Conservation (phyloP, 2,329 filamentous ascomycete genomes). For the Coniochaeta ligniaria region DNA sequence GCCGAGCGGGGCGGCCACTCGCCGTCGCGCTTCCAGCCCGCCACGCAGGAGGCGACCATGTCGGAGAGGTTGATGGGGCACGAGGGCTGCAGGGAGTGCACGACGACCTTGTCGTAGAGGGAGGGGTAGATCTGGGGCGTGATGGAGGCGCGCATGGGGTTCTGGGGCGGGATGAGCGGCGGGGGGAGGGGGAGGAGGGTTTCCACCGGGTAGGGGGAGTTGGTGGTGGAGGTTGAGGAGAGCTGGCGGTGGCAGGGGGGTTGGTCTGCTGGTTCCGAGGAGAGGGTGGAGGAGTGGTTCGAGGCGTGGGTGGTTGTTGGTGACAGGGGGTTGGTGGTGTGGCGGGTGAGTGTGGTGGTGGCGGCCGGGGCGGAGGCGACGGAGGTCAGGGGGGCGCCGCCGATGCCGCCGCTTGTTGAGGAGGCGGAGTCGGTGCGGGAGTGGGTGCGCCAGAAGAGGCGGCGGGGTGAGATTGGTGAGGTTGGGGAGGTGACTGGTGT, state of each 20-base stretch:
- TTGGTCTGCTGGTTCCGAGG: constrained; percentile 28
- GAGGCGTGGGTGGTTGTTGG: constrained; percentile 18
- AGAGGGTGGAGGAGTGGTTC: constrained; percentile 28
- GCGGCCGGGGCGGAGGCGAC: neutral
- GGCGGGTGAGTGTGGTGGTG: neutral
- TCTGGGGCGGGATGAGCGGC: constrained; percentile 64
- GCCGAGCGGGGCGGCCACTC: constrained; percentile 72
- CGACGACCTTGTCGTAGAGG: constrained; percentile 84
- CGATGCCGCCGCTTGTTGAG: constrained; percentile 6
- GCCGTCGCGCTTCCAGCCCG: constrained; percentile 87
- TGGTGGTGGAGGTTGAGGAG: constrained; percentile 7
- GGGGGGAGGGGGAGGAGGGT: constrained; percentile 65
- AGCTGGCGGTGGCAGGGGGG: constrained; percentile 10
- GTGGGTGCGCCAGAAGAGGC: constrained; percentile 41
- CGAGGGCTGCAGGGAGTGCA: constrained; percentile 71
- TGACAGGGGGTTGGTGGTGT: constrained; percentile 14
- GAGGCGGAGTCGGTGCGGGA: constrained; percentile 31
- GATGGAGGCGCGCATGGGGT: constrained; percentile 73
- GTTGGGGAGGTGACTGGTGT: constrained; percentile 17
- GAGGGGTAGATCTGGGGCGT: constrained; percentile 66
- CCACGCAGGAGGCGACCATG: constrained; percentile 72
- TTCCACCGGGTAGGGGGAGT: constrained; percentile 41
- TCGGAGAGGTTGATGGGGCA: constrained; percentile 84
- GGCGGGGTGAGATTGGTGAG: constrained; percentile 36
- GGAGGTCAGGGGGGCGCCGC: constrained; percentile 8